phyloP scores from a whole-genome alignment of 306 rosid species.

The Lathyrus tuberosus region DNA sequence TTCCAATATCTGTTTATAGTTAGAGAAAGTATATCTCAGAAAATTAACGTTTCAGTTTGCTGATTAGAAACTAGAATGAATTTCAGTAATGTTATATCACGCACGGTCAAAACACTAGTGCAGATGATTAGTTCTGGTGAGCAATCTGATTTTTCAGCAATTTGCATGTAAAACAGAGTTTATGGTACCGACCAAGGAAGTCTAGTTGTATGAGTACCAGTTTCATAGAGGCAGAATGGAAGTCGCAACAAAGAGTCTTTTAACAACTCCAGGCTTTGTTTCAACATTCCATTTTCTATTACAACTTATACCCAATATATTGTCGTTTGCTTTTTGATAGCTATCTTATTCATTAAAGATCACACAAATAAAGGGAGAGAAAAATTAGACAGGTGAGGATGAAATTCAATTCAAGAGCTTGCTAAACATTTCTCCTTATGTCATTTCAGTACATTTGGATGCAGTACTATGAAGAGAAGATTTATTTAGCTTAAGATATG shows the following conservation, averaged over 20 bases:
- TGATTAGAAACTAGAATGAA: slow-evolving; percentile 2
- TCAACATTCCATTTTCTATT: slow-evolving; percentile 9
- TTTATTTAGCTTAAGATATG: neutral
- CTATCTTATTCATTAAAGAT: neutral
- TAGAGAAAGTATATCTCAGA: neutral
- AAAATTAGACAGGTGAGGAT: neutral
- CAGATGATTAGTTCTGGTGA: neutral
- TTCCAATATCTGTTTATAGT: slow-evolving; percentile 1
- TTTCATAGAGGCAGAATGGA: slow-evolving; percentile 16
- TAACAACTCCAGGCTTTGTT: slow-evolving; percentile 4
- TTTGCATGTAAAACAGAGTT: slow-evolving; percentile 14
- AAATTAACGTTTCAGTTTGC: neutral
- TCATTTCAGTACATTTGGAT: neutral
- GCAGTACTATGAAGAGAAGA: neutral
- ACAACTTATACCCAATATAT: slow-evolving; percentile 9
- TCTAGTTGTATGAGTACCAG: neutral
- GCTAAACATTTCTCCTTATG: neutral
- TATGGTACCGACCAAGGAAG: slow-evolving; percentile 8
- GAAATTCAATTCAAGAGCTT: neutral
- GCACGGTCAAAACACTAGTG: neutral
- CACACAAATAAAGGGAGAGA: neutral
- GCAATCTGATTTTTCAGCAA: slow-evolving; percentile 28
- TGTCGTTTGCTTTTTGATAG: neutral
- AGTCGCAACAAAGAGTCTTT: neutral
- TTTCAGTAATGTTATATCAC: neutral